Conservation (phyloP, 768 basidiomycete species). For the Termitomyces sp. region DNA sequence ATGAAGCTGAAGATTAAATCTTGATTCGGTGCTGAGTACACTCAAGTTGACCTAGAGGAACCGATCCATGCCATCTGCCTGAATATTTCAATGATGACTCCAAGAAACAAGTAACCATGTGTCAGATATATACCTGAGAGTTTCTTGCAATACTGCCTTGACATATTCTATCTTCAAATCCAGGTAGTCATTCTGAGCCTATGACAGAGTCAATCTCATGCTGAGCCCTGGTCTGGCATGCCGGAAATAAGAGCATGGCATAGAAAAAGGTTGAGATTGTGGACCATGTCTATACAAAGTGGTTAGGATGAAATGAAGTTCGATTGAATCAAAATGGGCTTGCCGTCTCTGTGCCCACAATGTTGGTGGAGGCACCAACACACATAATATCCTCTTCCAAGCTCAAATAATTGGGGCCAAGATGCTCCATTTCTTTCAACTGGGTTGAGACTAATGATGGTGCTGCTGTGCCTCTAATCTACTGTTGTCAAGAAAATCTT, state of each 20-base stretch:
- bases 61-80: conserved; percentile 1
- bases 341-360: conserved; percentile 35
- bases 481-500: neutral
- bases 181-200: conserved; percentile 33
- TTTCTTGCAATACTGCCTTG: conserved; percentile 31
- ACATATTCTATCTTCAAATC: conserved; percentile 21
- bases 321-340: neutral
- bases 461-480: conserved; percentile 17
- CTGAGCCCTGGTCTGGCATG: conserved; percentile 32
- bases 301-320: neutral
- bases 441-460: conserved; percentile 17
- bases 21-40: neutral
- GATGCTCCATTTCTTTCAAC: conserved; percentile 8
- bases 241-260: conserved; percentile 36
- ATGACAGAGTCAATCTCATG: conserved; percentile 39
- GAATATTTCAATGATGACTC: no score
- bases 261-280: conserved; percentile 31
- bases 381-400: conserved; percentile 17
- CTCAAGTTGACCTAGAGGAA: neutral
- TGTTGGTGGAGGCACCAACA: conserved; percentile 14
- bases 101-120: no score
- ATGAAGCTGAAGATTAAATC: conserved; percentile 5
- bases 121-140: conserved; percentile 11
- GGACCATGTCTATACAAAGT: conserved; percentile 24
- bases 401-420: neutral